A percentile compares a stretch with the other conserved stretches of the same genome.
These are phyloP conservation scores for Ogataea corticis DNA, from an alignment of 805 yeast genomes.

Conservation along the genomic window DNA sequence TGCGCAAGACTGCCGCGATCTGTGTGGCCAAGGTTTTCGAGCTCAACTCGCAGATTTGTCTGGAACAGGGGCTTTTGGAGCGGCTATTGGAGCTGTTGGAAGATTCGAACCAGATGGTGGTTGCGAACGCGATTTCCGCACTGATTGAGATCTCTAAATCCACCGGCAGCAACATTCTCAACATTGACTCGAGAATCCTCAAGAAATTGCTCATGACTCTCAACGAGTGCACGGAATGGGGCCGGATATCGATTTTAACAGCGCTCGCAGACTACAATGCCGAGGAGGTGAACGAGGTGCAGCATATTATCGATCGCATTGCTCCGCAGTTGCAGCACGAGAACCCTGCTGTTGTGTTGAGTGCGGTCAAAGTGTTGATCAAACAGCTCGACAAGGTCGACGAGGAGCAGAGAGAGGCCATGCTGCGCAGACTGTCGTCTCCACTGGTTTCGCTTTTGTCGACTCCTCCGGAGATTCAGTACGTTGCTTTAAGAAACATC, in stretches of 20 bases:
- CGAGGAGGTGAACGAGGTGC: slow-evolving; percentile 61
- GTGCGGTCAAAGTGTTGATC: slow-evolving; percentile 78
- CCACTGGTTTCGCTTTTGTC: slow-evolving; percentile 87
- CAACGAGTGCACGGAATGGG: slow-evolving; percentile 99
- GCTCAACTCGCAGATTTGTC: slow-evolving; percentile 72
- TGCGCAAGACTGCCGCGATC: slow-evolving; percentile 94
- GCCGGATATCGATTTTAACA: slow-evolving; percentile 83
- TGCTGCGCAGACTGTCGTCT: slow-evolving; percentile 72
- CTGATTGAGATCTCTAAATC: slow-evolving; percentile 66
- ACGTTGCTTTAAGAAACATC: slow-evolving; percentile 87
- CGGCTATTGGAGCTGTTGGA: slow-evolving; percentile 65
- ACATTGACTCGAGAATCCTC: slow-evolving; percentile 43
- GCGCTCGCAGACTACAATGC: slow-evolving; percentile 76
- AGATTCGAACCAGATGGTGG: slow-evolving; percentile 96
- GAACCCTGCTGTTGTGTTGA: slow-evolving; percentile 90
- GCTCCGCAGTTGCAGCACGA: slow-evolving; percentile 96
- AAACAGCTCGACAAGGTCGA: slow-evolving; percentile 58
- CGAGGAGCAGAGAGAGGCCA: slow-evolving; percentile 38
- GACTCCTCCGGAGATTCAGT: slow-evolving; percentile 92
- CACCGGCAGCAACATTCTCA: slow-evolving; percentile 33
- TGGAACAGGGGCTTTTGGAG: slow-evolving; percentile 83
- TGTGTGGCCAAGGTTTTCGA: slow-evolving; percentile 96
- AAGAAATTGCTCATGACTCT: slow-evolving; percentile 75
- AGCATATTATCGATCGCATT: slow-evolving; percentile 83
- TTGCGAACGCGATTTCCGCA: slow-evolving; percentile 89